Percentiles rank a stretch among this genome's conserved stretches.
These are phyloP conservation scores for Chlorella vulgaris DNA, from an alignment of 139 green algal species.

Conservation along the genomic window DNA sequence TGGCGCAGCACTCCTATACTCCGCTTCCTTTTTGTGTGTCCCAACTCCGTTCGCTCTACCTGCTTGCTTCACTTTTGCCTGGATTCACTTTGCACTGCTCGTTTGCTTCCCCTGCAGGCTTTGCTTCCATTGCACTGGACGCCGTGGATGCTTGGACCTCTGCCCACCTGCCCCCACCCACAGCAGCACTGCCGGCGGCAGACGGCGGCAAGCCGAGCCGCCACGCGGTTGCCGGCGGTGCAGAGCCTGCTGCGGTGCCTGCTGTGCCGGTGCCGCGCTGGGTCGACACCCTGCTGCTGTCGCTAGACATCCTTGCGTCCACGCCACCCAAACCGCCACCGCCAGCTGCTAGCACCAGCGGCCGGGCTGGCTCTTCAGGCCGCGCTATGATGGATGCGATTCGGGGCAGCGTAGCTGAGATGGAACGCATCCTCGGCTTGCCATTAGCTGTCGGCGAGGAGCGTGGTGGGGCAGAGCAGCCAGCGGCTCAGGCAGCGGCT, in stretches of 20 bases:
- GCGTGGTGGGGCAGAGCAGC: too few species aligned
- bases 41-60: too few species aligned
- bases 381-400: too few species aligned
- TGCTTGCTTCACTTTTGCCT: too few species aligned
- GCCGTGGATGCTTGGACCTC: conserved; percentile 71
- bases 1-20: not conserved
- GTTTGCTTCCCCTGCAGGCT: conserved; percentile 18
- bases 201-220: not conserved
- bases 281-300: conserved; percentile 80
- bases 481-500: too few species aligned
- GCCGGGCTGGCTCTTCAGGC: too few species aligned
- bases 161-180: conserved; percentile 34
- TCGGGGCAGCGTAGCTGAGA: too few species aligned
- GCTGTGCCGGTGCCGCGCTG: conserved; percentile 72
- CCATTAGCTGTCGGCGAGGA: too few species aligned
- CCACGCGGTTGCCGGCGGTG: not conserved
- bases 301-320: conserved; percentile 69
- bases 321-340: conserved; percentile 36
- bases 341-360: not conserved
- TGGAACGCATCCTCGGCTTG: too few species aligned
- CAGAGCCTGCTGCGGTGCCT: not conserved
- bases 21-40: not conserved
- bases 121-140: conserved; percentile 46
- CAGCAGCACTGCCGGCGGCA: not conserved
- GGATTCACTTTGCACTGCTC: too few species aligned